Conservation (phyloP, 2,329 filamentous ascomycete species). For the Hawksworthiomyces lignivorus region DNA sequence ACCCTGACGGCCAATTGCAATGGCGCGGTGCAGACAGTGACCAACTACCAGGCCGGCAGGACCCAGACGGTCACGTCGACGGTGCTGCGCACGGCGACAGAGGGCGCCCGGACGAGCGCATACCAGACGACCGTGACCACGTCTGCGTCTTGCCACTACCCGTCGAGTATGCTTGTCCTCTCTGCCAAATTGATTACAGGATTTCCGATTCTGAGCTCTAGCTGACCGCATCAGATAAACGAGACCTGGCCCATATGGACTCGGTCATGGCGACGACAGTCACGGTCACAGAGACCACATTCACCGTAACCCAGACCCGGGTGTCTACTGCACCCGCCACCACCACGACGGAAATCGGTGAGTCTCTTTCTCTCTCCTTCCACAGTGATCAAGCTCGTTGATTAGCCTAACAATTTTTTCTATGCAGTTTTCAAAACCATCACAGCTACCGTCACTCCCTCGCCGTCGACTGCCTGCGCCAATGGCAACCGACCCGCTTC, state of each 20-base stretch:
- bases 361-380: neutral
- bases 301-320: slow-evolving; percentile 27
- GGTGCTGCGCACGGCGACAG: slow-evolving; percentile 25
- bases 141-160: slow-evolving; percentile 28
- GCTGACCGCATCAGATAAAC: slow-evolving; percentile 12
- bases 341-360: slow-evolving; percentile 27
- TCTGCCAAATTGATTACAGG: neutral
- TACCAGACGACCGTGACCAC: slow-evolving; percentile 25
- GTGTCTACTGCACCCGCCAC: slow-evolving; percentile 24
- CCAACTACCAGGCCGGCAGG: slow-evolving; percentile 23
- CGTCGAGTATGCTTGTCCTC: slow-evolving; percentile 16
- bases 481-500: slow-evolving; percentile 17
- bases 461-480: slow-evolving; percentile 26
- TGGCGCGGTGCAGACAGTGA: slow-evolving; percentile 27
- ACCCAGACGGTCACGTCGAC: slow-evolving; percentile 25
- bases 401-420: neutral
- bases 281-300: slow-evolving; percentile 29
- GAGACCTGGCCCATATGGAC: slow-evolving; percentile 15
- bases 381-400: too few species aligned
- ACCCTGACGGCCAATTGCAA: slow-evolving; percentile 27
- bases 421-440: slow-evolving; percentile 22
- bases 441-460: slow-evolving; percentile 23
- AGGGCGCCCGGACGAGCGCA: slow-evolving; percentile 23
- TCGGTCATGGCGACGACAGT: slow-evolving; percentile 26
- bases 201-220: neutral